Conservation (phyloP, 306 rosid genomes). For the Corylus heterophylla region DNA sequence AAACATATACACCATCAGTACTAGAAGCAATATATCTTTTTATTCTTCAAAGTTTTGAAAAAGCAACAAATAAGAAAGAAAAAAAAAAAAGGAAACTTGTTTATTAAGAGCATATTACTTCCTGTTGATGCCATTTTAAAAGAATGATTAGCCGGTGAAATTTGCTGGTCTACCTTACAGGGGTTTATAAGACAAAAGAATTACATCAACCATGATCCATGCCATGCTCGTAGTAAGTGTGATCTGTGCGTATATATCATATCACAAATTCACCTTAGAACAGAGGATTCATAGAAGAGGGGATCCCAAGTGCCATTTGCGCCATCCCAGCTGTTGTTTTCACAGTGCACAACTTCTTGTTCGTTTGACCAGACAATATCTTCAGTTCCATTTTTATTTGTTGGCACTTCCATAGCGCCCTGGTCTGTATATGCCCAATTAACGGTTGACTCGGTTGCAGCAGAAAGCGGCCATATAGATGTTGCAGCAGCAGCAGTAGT, state of each 20-base stretch:
- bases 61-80: too few relatives aligned
- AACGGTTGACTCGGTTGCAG: conserved; percentile 19
- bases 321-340: conserved; percentile 37
- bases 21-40: not conserved
- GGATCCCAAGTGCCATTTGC: conserved; percentile 49
- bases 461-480: conserved; percentile 35
- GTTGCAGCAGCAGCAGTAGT: not conserved
- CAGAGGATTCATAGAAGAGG: conserved; percentile 39
- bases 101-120: not conserved
- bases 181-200: not conserved
- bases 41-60: too few relatives aligned
- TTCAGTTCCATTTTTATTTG: conserved; percentile 23
- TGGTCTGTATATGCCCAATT: conserved; percentile 29
- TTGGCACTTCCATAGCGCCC: conserved; percentile 9
- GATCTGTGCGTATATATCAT: not conserved
- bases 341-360: conserved; percentile 39
- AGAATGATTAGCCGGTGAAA: not conserved
- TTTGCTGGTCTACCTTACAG: not conserved
- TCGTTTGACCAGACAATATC: conserved; percentile 37
- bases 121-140: not conserved
- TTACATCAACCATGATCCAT: not conserved
- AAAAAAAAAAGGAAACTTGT: not conserved
- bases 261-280: conserved; percentile 31
- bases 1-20: too few relatives aligned
- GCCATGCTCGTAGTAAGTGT: not conserved